A percentile compares a stretch with the other conserved stretches of the same genome.
Evolutionary conservation across 1,284 basidiomycete genomes (phyloP).

Genomic region (Rugosomyces carneus): DNA sequence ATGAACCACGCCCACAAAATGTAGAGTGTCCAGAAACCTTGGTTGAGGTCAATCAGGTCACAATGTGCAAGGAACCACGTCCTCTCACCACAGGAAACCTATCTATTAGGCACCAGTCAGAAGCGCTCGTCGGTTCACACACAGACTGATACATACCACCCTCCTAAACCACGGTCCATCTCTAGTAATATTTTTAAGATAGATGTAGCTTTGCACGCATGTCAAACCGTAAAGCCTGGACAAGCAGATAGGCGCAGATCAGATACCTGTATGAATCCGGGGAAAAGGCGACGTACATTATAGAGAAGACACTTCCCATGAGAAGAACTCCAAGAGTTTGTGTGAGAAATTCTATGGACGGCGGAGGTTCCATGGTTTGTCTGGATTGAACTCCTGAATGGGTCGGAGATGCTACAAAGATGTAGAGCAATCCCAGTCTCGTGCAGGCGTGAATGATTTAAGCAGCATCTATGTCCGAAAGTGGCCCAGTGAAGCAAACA

Average conservation of each 20-base stretch:
- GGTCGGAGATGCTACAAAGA: too few species aligned
- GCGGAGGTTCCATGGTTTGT: too few species aligned
- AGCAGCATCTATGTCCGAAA: too few species aligned
- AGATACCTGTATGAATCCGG: background rate
- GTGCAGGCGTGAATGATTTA: too few species aligned
- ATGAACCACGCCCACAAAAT: background rate
- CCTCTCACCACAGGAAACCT: background rate
- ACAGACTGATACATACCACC: background rate
- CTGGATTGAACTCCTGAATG: too few species aligned
- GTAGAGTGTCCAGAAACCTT: constrained; percentile 6
- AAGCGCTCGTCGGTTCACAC: background rate
- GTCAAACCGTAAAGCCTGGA: constrained; percentile 3
- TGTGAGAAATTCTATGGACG: background rate
- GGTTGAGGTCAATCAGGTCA: background rate
- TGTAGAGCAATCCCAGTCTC: too few species aligned
- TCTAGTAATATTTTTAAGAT: constrained; percentile 3
- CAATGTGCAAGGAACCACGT: background rate
- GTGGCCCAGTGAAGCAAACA: too few species aligned
- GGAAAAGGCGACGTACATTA: background rate
- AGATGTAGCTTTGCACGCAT: constrained; percentile 7
- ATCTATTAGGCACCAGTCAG: background rate
- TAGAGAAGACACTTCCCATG: background rate
- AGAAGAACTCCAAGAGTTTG: constrained; percentile 3
- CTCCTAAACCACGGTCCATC: constrained; percentile 2
- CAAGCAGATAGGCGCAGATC: background rate